Evolutionary conservation across 441 rosid genomes (phyloP).

Genomic region (Adansonia madagascariensis): DNA sequence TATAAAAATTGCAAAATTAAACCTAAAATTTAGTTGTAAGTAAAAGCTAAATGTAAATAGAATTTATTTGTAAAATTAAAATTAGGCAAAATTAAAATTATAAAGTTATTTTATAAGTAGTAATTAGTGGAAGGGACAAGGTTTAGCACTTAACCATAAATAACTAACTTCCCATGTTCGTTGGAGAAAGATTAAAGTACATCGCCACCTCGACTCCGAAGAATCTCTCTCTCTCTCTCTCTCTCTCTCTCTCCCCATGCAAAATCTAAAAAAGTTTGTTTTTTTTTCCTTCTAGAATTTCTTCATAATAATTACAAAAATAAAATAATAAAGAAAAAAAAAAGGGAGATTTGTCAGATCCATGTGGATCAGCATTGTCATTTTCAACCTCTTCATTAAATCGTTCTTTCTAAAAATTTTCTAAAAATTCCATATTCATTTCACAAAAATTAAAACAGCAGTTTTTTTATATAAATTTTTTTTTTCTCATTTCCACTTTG

Average conservation of each 20-base stretch:
- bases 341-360: constrained; percentile 28
- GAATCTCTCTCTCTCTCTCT: no score
- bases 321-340: not conserved
- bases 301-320: not conserved
- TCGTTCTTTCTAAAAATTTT: not conserved
- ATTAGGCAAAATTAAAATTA: no score
- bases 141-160: no score
- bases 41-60: no score
- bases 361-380: not conserved
- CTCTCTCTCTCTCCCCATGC: not conserved
- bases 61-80: no score
- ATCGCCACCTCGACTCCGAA: no score
- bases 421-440: not conserved
- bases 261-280: not conserved
- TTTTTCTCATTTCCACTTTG: no score
- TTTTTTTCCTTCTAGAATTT: not conserved
- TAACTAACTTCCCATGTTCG: not conserved
- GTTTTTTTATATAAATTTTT: not conserved
- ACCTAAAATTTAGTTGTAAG: not conserved
- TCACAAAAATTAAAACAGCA: not conserved
- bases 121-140: no score
- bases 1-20: not conserved
- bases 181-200: not conserved
- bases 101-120: no score
- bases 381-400: not conserved